Evolutionary conservation across 1,284 basidiomycete species (phyloP).

Genomic region (Leccinum holopus): DNA sequence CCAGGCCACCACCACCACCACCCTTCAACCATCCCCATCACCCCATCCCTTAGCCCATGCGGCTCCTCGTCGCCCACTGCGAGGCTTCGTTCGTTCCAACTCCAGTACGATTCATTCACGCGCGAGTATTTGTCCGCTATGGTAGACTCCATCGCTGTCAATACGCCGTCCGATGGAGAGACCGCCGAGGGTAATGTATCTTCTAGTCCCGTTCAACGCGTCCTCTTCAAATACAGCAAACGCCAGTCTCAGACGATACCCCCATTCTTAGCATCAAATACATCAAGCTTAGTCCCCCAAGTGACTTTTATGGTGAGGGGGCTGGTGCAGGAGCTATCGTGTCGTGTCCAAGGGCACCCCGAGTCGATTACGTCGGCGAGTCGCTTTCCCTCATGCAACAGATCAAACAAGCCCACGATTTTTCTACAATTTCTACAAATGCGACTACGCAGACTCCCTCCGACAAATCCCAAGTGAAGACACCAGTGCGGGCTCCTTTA

Average conservation of each 20-base stretch:
- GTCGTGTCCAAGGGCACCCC: slow-evolving; percentile 44
- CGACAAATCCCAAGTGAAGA: slow-evolving; percentile 13
- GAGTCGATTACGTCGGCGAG: slow-evolving; percentile 71
- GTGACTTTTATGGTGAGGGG: slow-evolving; percentile 52
- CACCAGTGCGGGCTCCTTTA: neutral
- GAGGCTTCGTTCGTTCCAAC: slow-evolving; percentile 78
- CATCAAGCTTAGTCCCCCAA: slow-evolving; percentile 64
- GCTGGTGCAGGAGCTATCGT: slow-evolving; percentile 48
- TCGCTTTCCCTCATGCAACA: slow-evolving; percentile 71
- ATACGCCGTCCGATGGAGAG: slow-evolving; percentile 59
- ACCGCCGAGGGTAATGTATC: slow-evolving; percentile 43
- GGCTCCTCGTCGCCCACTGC: slow-evolving; percentile 28
- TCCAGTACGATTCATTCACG: slow-evolving; percentile 92
- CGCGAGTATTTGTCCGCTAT: slow-evolving; percentile 88
- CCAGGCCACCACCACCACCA: slow-evolving; percentile 35
- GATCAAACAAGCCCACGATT: slow-evolving; percentile 71
- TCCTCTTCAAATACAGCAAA: slow-evolving; percentile 46
- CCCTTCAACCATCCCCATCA: slow-evolving; percentile 19
- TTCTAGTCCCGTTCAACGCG: slow-evolving; percentile 39
- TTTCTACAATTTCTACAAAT: slow-evolving; percentile 67
- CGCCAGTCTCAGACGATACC: slow-evolving; percentile 39
- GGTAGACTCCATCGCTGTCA: slow-evolving; percentile 84
- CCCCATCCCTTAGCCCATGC: slow-evolving; percentile 24
- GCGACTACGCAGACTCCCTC: slow-evolving; percentile 36
- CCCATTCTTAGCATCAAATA: slow-evolving; percentile 72